These are phyloP conservation scores for Mycena maculata DNA, from an alignment of 768 basidiomycete species.

Conservation along the genomic window DNA sequence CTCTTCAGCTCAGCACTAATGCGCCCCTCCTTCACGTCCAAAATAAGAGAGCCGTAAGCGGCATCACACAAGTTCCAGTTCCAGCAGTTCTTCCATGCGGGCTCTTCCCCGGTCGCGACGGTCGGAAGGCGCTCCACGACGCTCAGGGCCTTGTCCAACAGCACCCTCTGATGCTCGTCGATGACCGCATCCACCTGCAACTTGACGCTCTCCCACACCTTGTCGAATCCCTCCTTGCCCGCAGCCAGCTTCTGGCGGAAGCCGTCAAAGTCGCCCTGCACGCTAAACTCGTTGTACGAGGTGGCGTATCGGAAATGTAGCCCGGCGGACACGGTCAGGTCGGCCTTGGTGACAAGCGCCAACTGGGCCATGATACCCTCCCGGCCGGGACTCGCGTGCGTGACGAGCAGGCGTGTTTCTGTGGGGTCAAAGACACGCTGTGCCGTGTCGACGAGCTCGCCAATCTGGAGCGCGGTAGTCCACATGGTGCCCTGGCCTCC, in stretches of 20 bases:
- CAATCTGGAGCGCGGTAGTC: slow-evolving; percentile 97
- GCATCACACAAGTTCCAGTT: slow-evolving; percentile 99
- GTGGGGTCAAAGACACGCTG: slow-evolving; percentile 92
- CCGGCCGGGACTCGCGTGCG: slow-evolving; percentile 91
- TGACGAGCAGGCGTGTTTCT: slow-evolving; percentile 94
- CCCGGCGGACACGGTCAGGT: slow-evolving; percentile 93
- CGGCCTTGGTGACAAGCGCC: slow-evolving; percentile 90
- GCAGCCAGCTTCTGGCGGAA: slow-evolving; percentile 83
- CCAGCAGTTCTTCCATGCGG: slow-evolving; percentile 99
- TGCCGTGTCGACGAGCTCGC: slow-evolving; percentile 97
- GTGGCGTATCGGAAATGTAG: slow-evolving; percentile 98
- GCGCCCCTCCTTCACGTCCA: slow-evolving; percentile 92
- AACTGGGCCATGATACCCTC: slow-evolving; percentile 95
- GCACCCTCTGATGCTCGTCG: slow-evolving; percentile 88
- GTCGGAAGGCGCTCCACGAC: slow-evolving; percentile 87
- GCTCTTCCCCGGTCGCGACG: slow-evolving; percentile 79
- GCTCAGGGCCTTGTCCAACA: slow-evolving; percentile 89
- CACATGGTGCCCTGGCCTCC: slow-evolving; percentile 99
- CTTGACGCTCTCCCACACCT: slow-evolving; percentile 96
- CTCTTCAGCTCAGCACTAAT: slow-evolving; percentile 93
- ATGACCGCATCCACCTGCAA: slow-evolving; percentile 90
- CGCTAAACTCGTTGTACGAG: slow-evolving; percentile 96
- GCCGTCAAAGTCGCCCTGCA: slow-evolving; percentile 89
- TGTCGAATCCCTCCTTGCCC: slow-evolving; percentile 87
- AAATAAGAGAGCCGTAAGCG: slow-evolving; percentile 86